Evolutionary conservation across 495 filamentous ascomycete genomes (phyloP).

Genomic region (Peziza echinospora): DNA sequence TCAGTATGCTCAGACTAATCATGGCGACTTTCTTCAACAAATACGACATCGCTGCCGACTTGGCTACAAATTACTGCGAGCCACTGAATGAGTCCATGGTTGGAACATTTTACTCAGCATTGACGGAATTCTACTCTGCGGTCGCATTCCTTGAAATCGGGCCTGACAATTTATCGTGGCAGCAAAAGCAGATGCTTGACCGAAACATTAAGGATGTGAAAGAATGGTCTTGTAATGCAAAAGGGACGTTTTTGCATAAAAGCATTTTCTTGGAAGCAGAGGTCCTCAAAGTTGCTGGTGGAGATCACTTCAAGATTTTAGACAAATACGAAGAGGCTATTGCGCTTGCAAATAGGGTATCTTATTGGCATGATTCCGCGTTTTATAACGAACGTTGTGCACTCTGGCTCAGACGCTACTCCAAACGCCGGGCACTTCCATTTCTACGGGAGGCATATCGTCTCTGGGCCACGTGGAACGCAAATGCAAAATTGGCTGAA

Average conservation of each 20-base stretch:
- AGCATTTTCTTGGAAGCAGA: slow-evolving; percentile 16
- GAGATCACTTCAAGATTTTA: slow-evolving; percentile 14
- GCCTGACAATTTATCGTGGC: slow-evolving; percentile 10
- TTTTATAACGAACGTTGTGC: slow-evolving; percentile 19
- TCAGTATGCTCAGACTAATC: slow-evolving; percentile 19
- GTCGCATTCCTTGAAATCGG: slow-evolving; percentile 14
- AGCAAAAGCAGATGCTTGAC: slow-evolving; percentile 12
- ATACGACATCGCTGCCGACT: slow-evolving; percentile 15
- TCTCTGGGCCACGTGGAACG: slow-evolving; percentile 8
- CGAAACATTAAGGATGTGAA: slow-evolving; percentile 14
- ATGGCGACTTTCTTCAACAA: slow-evolving; percentile 16
- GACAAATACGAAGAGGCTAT: slow-evolving; percentile 19
- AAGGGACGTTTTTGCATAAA: slow-evolving; percentile 17
- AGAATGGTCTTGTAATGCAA: slow-evolving; percentile 14
- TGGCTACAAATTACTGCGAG: slow-evolving; percentile 16
- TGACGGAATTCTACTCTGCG: slow-evolving; percentile 17
- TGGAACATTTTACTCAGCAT: slow-evolving; percentile 13
- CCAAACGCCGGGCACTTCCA: slow-evolving; percentile 13
- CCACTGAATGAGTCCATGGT: slow-evolving; percentile 11
- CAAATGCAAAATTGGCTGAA: slow-evolving; percentile 16
- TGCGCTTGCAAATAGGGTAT: slow-evolving; percentile 11
- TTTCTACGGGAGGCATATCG: slow-evolving; percentile 19
- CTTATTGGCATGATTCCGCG: slow-evolving; percentile 17
- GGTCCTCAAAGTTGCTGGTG: slow-evolving; percentile 7
- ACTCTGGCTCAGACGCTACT: slow-evolving; percentile 12